phyloP scores from a whole-genome alignment of 805 yeast genomes.

The Ogataea methylovora region DNA sequence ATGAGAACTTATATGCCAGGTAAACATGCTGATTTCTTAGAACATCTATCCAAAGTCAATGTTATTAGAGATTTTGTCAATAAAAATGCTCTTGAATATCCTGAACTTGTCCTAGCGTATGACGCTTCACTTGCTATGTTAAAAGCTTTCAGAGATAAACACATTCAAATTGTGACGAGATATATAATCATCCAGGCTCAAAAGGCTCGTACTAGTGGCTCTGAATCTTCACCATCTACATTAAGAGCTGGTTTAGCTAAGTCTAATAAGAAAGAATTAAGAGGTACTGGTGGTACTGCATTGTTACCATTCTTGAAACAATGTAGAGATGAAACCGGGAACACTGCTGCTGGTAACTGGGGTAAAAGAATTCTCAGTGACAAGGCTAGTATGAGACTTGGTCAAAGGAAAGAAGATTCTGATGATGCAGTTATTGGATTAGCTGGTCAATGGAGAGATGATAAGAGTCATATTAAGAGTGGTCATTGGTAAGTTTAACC shows the following conservation, averaged over 20 bases:
- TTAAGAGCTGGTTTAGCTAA: constrained; percentile 62
- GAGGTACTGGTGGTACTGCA: constrained; percentile 94
- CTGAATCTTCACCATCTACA: constrained; percentile 36
- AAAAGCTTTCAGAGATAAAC: constrained; percentile 84
- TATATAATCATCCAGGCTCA: constrained; percentile 78
- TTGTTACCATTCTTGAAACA: constrained; percentile 87
- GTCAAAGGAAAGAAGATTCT: background rate
- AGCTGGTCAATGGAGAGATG: constrained; percentile 25
- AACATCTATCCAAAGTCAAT: constrained; percentile 48
- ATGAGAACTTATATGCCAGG: constrained; percentile 92
- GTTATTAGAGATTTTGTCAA: constrained; percentile 60
- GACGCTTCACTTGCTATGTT: constrained; percentile 89
- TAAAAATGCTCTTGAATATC: constrained; percentile 27
- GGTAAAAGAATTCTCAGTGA: constrained; percentile 65
- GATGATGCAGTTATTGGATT: constrained; percentile 15
- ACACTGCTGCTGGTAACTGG: constrained; percentile 89
- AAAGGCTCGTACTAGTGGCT: constrained; percentile 42
- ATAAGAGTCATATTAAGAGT: constrained; percentile 13
- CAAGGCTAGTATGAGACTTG: constrained; percentile 24
- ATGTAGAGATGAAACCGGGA: constrained; percentile 94
- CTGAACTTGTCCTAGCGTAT: constrained; percentile 62
- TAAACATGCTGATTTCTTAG: constrained; percentile 68
- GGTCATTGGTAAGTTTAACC: constrained; percentile 22
- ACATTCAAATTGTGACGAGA: constrained; percentile 86
- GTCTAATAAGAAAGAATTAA: constrained; percentile 41